Conservation (phyloP, 441 rosid genomes). For the Jatropha multifida region DNA sequence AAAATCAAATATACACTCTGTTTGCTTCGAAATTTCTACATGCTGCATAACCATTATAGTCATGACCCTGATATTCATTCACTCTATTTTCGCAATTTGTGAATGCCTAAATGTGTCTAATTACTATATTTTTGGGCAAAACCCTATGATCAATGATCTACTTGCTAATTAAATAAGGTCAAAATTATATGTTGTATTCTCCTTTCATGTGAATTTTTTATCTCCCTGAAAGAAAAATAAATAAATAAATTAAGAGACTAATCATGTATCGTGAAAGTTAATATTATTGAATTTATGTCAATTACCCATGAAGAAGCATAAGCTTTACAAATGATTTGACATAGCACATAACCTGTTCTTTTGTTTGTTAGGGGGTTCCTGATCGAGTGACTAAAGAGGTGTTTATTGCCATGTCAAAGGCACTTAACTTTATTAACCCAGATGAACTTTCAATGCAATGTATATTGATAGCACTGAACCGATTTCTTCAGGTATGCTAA, state of each 20-base stretch:
- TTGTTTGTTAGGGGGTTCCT: slow-evolving; percentile 67
- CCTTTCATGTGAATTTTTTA: not conserved
- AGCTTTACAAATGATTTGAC: not conserved
- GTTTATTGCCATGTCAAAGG: slow-evolving; percentile 98
- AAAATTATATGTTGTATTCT: not conserved
- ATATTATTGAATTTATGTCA: not conserved
- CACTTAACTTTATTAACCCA: slow-evolving; percentile 86
- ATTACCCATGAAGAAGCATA: not conserved
- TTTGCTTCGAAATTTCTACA: not conserved
- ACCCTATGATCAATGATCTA: not conserved
- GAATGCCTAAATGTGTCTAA: not conserved
- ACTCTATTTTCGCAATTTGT: not conserved
- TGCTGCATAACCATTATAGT: not conserved
- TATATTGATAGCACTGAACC: slow-evolving; percentile 82
- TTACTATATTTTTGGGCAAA: not conserved
- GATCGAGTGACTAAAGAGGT: slow-evolving; percentile 89
- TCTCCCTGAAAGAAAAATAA: not conserved
- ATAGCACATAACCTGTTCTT: not conserved
- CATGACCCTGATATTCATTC: not conserved
- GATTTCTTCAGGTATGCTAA: slow-evolving; percentile 80
- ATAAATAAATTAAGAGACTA: no score
- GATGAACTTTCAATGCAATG: slow-evolving; percentile 97
- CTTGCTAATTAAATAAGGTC: not conserved
- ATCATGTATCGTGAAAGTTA: not conserved
- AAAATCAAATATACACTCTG: not conserved